A percentile compares a stretch with the other conserved stretches of the same genome.
Conservation (phyloP, 345 rosid genomes). For the Gossypium arboreum region DNA sequence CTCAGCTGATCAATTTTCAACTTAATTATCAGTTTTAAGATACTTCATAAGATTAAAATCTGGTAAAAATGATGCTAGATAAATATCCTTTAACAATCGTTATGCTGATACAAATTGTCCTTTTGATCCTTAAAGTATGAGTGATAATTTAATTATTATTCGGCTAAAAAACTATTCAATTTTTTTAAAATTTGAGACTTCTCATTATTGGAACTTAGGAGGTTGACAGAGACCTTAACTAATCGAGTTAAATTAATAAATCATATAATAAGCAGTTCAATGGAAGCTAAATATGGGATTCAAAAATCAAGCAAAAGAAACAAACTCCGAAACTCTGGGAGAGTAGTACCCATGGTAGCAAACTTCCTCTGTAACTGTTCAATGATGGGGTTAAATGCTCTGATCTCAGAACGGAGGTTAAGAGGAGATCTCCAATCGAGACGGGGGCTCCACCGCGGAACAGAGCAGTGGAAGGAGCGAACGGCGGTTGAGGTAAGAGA, state of each 20-base stretch:
- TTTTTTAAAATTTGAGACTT: background rate
- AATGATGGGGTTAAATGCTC: slow-evolving; percentile 55
- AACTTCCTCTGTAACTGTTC: slow-evolving; percentile 64
- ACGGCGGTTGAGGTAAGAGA: slow-evolving; percentile 46
- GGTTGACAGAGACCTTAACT: background rate
- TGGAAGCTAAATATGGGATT: background rate
- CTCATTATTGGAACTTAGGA: background rate
- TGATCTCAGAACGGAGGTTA: slow-evolving; percentile 60
- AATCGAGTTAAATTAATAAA: background rate
- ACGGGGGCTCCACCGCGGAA: slow-evolving; percentile 78
- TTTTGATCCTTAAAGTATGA: background rate
- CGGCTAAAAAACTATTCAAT: background rate
- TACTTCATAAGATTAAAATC: background rate
- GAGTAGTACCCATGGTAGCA: slow-evolving; percentile 73
- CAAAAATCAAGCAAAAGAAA: slow-evolving; percentile 7
- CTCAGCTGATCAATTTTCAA: background rate
- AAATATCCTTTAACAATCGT: background rate
- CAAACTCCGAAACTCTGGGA: slow-evolving; percentile 17
- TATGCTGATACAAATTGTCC: background rate
- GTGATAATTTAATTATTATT: background rate
- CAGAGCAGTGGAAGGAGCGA: slow-evolving; percentile 38
- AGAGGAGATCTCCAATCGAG: slow-evolving; percentile 58
- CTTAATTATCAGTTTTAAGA: background rate
- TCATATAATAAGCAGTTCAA: background rate
- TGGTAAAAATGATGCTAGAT: background rate